phyloP scores from a whole-genome alignment of 192 early-diverging fungal species.

The Gryganskiella cystojenkinii region DNA sequence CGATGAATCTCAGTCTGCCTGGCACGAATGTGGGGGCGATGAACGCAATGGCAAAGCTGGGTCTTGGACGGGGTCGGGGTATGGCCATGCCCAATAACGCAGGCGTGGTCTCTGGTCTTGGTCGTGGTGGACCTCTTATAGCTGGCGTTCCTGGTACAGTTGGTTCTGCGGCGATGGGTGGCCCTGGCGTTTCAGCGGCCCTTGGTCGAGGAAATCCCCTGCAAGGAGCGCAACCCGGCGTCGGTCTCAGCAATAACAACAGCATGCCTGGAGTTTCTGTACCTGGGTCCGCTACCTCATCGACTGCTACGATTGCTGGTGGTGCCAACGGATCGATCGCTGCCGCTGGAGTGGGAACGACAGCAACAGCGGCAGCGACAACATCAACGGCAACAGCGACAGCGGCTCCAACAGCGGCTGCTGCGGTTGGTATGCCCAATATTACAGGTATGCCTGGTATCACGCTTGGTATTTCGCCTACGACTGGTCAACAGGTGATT shows the following conservation, averaged over 20 bases:
- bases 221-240: constrained; percentile 14
- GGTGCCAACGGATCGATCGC: constrained; percentile 12
- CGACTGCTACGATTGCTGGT: not conserved
- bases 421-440: constrained; percentile 7
- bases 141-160: constrained; percentile 11
- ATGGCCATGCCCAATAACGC: constrained; percentile 27
- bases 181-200: constrained; percentile 5
- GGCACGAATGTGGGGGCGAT: constrained; percentile 7
- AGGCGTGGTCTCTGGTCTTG: constrained; percentile 15
- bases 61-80: constrained; percentile 27
- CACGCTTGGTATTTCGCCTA: constrained; percentile 17
- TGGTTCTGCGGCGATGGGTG: not conserved
- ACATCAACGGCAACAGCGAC: constrained; percentile 1
- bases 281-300: not conserved
- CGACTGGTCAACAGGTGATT: constrained; percentile 38
- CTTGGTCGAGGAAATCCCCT: constrained; percentile 23
- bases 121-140: constrained; percentile 18
- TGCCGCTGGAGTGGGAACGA: not conserved
- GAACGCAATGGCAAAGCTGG: constrained; percentile 21
- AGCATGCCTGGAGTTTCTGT: not conserved
- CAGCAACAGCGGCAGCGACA: not conserved
- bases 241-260: constrained; percentile 1
- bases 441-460: constrained; percentile 12
- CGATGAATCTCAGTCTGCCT: constrained; percentile 30
- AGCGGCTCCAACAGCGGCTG: not conserved